Percentiles rank a stretch among this genome's conserved stretches.
Conservation (phyloP, 257 asterid genomes). For the Anisodus tanguticus region DNA sequence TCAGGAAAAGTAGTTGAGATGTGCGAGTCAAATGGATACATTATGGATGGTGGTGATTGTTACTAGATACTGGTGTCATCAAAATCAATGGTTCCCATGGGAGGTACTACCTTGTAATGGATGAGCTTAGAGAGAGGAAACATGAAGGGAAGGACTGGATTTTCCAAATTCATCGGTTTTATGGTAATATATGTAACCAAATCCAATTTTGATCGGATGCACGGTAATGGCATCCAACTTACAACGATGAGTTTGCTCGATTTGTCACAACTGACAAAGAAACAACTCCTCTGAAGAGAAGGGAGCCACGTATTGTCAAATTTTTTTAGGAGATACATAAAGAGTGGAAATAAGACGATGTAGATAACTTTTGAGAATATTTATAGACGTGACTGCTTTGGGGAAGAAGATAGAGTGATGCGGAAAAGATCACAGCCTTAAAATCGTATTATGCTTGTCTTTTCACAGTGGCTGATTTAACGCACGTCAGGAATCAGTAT, state of each 20-base stretch:
- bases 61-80: not conserved
- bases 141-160: not conserved
- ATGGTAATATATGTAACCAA: not conserved
- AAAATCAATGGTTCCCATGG: not conserved
- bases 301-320: not conserved
- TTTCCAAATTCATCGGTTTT: not conserved
- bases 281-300: not conserved
- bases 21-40: not conserved
- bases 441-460: not conserved
- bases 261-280: slow-evolving; percentile 14
- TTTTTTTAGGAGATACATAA: not conserved
- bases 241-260: not conserved
- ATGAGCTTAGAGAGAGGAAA: slow-evolving; percentile 3
- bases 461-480: not conserved
- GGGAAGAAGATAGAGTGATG: not conserved
- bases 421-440: not conserved
- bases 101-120: not conserved
- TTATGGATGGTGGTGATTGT: not conserved
- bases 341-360: not conserved
- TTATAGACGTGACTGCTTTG: not conserved
- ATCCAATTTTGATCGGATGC: not conserved
- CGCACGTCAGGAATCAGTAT: not conserved
- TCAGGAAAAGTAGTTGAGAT: not conserved
- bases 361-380: too few species aligned
- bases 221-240: not conserved